A percentile compares a stretch with the other conserved stretches of the same genome.
phyloP scores from a whole-genome alignment of 2,329 filamentous ascomycete species.

The Escovopsis sp. region DNA sequence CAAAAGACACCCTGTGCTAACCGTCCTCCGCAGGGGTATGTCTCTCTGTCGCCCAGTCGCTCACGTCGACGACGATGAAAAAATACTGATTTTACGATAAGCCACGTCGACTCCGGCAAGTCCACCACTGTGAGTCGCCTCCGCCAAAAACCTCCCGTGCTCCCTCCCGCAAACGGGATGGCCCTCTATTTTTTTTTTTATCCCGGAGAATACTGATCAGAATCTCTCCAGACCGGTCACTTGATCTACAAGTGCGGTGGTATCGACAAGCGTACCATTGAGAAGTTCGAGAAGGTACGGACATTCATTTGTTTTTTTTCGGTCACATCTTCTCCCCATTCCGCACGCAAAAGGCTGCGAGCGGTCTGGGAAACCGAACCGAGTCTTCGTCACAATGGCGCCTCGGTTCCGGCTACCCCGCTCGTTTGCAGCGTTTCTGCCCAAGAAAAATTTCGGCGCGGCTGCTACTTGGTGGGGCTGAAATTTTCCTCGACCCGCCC shows the following conservation, averaged over 20 bases:
- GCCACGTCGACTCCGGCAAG: constrained; percentile 99
- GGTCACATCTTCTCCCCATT: too few relatives aligned
- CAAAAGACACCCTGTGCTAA: constrained; percentile 7
- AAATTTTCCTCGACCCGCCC: background rate
- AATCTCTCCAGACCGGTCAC: constrained; percentile 48
- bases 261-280: constrained; percentile 99
- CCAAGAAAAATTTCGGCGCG: constrained; percentile 1
- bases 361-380: background rate
- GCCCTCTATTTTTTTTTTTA: background rate
- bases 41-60: constrained; percentile 4
- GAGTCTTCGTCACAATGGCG: constrained; percentile 2
- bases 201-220: constrained; percentile 9
- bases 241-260: constrained; percentile 99
- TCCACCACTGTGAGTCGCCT: constrained; percentile 71
- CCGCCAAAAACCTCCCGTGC: background rate
- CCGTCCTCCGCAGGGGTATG: constrained; percentile 14
- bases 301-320: constrained; percentile 7
- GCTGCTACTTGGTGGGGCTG: background rate
- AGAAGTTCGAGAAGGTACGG: constrained; percentile 99
- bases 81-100: constrained; percentile 13
- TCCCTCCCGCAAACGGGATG: constrained; percentile 4
- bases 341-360: background rate
- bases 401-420: constrained; percentile 3
- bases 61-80: constrained; percentile 15
- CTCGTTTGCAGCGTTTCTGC: background rate